Base-by-base conservation (phyloP, 2,329 filamentous ascomycete genomes). In the Hypomyces rosellus region DNA sequence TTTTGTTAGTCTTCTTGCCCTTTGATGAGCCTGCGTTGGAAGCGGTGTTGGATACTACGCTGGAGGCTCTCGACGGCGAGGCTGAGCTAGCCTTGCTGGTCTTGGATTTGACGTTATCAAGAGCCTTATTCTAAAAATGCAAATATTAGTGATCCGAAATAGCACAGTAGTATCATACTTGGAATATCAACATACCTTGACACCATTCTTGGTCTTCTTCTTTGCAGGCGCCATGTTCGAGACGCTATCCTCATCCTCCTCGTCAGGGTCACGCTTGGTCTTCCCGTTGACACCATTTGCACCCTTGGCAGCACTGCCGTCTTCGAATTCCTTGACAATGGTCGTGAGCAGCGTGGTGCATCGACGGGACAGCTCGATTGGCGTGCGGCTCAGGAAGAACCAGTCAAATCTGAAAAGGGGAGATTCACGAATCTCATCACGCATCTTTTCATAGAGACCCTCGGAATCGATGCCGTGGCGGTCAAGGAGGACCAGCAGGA, bases 341-440 rank as follows among this genome's bases (percentile, higher is more conserved):
- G 93, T 95, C 34, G 92, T 95, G 56, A 99, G 82, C 47, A 99
- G 78, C 1, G 95, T 99, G 33, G 88, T 95, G 72, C 93, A 97
- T 47, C 95, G 83, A 60, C 93, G 85, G 54, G 89, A 87, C 60
- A 99, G 86, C 70, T 99, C 93, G 45, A 91, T 85, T 0, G 93
- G 89, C 4, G 92, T 99, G 42, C 93, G 83, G 67, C 89, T 95
- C 38, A 99, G 78, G 76, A 99, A 96, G 74, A 99, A 99, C 95
- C 95, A 99, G 66, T 99, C 93, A 62, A 99, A 99, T 37, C 93
- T 84, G 79, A 99, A 99, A 3, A 99, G 75, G 9, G 93, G 91
- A 50, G 86, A 92, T 57, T 96, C 90, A 34, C 91, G 86, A 57
- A 99, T 96, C 66, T 97, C 93, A 57, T 97, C 92, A n/a, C 93